A percentile compares a stretch with the other conserved stretches of the same genome.
Evolutionary conservation across 768 basidiomycete species (phyloP).

Genomic region (Candolleomyces eurysporus): DNA sequence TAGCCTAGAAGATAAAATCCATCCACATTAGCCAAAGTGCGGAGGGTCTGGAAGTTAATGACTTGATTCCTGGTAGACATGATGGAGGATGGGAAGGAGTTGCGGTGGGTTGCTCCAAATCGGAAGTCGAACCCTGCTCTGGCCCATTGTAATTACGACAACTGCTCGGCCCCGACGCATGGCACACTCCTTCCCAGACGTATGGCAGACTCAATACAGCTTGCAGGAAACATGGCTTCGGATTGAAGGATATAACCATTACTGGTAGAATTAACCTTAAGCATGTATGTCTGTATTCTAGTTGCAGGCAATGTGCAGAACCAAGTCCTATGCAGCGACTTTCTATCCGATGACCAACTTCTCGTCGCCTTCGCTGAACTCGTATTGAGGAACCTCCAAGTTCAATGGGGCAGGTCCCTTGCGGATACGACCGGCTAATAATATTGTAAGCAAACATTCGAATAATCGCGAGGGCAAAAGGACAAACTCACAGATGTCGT

Average conservation of each 20-base stretch:
- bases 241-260: slow-evolving; percentile 2
- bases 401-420: slow-evolving; percentile 98
- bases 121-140: background rate
- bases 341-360: slow-evolving; percentile 84
- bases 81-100: background rate
- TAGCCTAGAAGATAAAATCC: slow-evolving; percentile 56
- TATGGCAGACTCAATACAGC: background rate
- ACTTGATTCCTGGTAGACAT: slow-evolving; percentile 18
- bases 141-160: background rate
- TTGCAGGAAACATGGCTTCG: background rate
- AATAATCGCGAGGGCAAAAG: slow-evolving; percentile 1
- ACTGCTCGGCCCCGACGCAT: background rate
- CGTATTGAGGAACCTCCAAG: slow-evolving; percentile 88
- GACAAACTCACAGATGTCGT: slow-evolving; percentile 91
- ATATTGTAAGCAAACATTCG: slow-evolving; percentile 11
- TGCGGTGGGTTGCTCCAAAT: background rate
- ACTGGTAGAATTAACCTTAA: slow-evolving; percentile 1
- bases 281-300: slow-evolving; percentile 12
- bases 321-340: slow-evolving; percentile 13
- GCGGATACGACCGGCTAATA: slow-evolving; percentile 84
- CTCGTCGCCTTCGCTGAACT: slow-evolving; percentile 82
- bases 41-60: slow-evolving; percentile 33
- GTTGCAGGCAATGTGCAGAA: slow-evolving; percentile 7
- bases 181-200: background rate
- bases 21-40: slow-evolving; percentile 31